Percentiles rank a stretch among this genome's conserved stretches.
Conservation (phyloP, 108 stramenopile genomes). For the Discostella pseudostelligera region DNA sequence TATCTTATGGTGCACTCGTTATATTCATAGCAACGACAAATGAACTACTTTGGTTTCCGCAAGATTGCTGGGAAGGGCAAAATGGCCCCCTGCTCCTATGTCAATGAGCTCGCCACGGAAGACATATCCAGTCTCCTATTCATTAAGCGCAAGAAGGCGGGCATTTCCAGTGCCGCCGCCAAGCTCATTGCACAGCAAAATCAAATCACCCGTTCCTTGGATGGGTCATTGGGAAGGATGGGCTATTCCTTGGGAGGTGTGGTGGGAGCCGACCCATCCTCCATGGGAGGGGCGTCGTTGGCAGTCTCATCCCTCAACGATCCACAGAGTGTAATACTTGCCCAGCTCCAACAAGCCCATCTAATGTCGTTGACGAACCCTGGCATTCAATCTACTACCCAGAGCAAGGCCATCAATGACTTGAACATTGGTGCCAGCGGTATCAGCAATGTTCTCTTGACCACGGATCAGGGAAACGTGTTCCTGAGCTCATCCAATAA, state of each 20-base stretch:
- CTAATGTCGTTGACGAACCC: slow-evolving; percentile 10
- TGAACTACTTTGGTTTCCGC: slow-evolving; percentile 92
- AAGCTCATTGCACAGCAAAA: slow-evolving; percentile 32
- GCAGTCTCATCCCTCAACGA: slow-evolving; percentile 11
- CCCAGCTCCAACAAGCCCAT: slow-evolving; percentile 48
- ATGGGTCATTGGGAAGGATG: not conserved
- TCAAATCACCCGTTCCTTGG: slow-evolving; percentile 14
- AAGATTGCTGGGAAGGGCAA: slow-evolving; percentile 93
- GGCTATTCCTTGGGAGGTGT: slow-evolving; percentile 6
- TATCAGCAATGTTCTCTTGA: slow-evolving; percentile 16
- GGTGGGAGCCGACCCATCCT: slow-evolving; percentile 8
- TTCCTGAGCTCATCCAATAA: slow-evolving; percentile 11
- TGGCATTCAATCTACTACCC: not conserved
- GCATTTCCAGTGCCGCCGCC: slow-evolving; percentile 33
- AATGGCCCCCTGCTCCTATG: slow-evolving; percentile 91
- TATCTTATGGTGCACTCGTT: not conserved
- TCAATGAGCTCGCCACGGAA: slow-evolving; percentile 81
- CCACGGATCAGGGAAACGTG: slow-evolving; percentile 37
- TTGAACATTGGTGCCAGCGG: not conserved
- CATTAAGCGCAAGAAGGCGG: slow-evolving; percentile 67
- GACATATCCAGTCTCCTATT: slow-evolving; percentile 82
- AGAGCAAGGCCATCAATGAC: slow-evolving; percentile 8
- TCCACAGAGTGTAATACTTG: slow-evolving; percentile 16
- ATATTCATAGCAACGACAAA: slow-evolving; percentile 65
- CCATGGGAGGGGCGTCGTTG: not conserved